These are phyloP conservation scores for Leucogyrophana mollusca DNA, from an alignment of 768 basidiomycete genomes.

Conservation along the genomic window DNA sequence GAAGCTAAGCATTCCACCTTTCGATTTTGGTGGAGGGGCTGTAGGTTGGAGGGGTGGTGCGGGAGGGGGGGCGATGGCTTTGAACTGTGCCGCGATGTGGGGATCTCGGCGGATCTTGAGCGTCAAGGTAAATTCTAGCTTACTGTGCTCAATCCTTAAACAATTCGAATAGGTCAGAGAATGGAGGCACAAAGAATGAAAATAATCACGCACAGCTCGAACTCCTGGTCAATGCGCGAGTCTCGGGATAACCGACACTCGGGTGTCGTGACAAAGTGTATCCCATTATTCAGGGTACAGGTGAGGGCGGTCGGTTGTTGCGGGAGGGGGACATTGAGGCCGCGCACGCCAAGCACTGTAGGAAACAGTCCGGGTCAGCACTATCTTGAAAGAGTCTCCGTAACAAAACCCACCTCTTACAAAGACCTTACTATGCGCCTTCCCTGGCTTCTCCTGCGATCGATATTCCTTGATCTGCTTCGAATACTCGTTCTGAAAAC, in stretches of 20 bases:
- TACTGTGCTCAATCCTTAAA: conserved; percentile 84
- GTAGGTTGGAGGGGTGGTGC: conserved; percentile 40
- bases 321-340: conserved; percentile 76
- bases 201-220: conserved; percentile 67
- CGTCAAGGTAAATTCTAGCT: conserved; percentile 91
- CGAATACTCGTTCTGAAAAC: conserved; percentile 85
- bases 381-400: background rate
- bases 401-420: conserved; percentile 66
- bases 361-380: background rate
- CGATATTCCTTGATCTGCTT: conserved; percentile 85
- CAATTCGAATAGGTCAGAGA: conserved; percentile 4
- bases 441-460: conserved; percentile 72
- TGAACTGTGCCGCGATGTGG: conserved; percentile 79
- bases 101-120: conserved; percentile 85
- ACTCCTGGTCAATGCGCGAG: conserved; percentile 80
- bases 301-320: conserved; percentile 70
- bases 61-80: conserved; percentile 53
- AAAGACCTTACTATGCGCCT: conserved; percentile 90
- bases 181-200: background rate
- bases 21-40: conserved; percentile 52
- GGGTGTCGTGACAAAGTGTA: conserved; percentile 92
- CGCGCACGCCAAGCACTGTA: conserved; percentile 74
- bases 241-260: conserved; percentile 61
- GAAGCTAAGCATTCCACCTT: conserved; percentile 70
- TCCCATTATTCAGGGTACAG: conserved; percentile 93